Conservation (phyloP, 805 yeast species). For the Ogataea sp. region DNA sequence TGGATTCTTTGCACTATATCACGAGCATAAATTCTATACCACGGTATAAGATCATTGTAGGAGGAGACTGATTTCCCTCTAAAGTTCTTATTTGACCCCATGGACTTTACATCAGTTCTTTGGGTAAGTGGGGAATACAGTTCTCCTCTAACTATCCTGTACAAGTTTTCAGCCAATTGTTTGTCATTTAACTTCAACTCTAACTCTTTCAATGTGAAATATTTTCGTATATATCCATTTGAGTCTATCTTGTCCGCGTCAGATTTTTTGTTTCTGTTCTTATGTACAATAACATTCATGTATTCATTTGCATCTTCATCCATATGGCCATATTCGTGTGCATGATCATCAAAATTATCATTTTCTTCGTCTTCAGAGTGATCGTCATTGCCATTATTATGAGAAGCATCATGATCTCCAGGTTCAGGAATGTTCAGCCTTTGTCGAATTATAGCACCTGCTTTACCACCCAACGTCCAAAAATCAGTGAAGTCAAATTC, state of each 20-base stretch:
- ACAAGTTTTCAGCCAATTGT: constrained; percentile 46
- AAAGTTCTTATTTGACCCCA: constrained; percentile 85
- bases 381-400: constrained; percentile 3
- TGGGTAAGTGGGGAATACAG: constrained; percentile 44
- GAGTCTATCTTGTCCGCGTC: too few species aligned
- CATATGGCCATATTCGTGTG: not conserved
- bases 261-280: too few species aligned
- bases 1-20: constrained; percentile 64
- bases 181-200: constrained; percentile 27
- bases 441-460: constrained; percentile 54
- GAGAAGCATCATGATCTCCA: not conserved
- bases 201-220: constrained; percentile 33
- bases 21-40: constrained; percentile 80
- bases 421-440: constrained; percentile 42
- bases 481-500: constrained; percentile 64
- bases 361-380: constrained; percentile 1
- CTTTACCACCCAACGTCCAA: constrained; percentile 88
- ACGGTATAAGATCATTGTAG: constrained; percentile 51
- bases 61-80: constrained; percentile 44
- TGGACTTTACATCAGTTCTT: constrained; percentile 64
- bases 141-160: constrained; percentile 57
- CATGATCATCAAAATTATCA: not conserved
- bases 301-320: not conserved
- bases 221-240: constrained; percentile 43
- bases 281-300: constrained; percentile 15